Percentiles rank a stretch among this genome's conserved stretches.
Conservation (phyloP, 306 rosid genomes). For the Ziziphus jujuba region DNA sequence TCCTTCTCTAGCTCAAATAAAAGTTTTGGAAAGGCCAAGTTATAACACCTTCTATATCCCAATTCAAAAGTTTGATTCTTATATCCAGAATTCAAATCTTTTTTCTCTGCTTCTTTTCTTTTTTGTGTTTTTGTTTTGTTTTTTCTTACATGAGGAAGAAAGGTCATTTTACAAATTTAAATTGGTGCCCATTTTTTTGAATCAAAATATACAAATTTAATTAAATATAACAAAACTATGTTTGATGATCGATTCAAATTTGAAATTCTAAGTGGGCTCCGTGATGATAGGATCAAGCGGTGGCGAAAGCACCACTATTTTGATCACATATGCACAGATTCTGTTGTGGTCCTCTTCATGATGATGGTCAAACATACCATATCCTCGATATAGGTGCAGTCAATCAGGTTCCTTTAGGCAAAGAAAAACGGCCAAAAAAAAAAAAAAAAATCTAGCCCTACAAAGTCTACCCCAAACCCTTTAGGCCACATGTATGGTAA, state of each 20-base stretch:
- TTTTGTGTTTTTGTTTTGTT: constrained; percentile 5
- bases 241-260: constrained; percentile 19
- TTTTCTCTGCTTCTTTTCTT: constrained; percentile 22
- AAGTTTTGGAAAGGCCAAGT: constrained; percentile 50
- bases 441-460: constrained; percentile 1
- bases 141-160: not conserved
- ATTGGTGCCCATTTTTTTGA: not conserved
- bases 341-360: constrained; percentile 47
- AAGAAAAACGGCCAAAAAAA: not conserved
- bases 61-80: constrained; percentile 48
- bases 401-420: constrained; percentile 40
- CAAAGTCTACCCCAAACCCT: constrained; percentile 23
- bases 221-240: not conserved
- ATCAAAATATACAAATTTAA: not conserved
- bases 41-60: constrained; percentile 17
- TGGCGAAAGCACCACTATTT: constrained; percentile 10
- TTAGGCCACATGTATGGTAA: constrained; percentile 38
- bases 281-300: not conserved
- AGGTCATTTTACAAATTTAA: constrained; percentile 19
- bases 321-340: constrained; percentile 10
- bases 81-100: constrained; percentile 31
- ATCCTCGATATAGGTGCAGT: constrained; percentile 71
- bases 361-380: constrained; percentile 47
- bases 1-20: constrained; percentile 39
- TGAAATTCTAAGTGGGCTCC: constrained; percentile 4